Conservation (phyloP, 257 asterid genomes). For the Salvia miltiorrhiza region DNA sequence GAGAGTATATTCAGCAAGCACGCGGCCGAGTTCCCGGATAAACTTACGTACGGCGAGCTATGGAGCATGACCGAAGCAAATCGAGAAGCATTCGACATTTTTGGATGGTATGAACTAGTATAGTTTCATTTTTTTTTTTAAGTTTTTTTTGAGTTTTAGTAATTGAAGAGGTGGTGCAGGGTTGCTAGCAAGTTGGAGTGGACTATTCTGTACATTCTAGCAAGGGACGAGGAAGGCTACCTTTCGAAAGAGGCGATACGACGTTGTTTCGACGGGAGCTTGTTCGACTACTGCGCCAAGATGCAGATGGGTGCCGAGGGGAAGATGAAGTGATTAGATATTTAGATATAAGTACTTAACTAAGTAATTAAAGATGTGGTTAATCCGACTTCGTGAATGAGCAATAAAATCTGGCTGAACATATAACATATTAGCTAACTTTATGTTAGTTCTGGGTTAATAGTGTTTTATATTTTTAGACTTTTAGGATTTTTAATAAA, state of each 20-base stretch:
- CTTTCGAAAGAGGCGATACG: constrained; percentile 82
- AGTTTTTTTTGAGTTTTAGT: too few species aligned
- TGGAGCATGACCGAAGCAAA: constrained; percentile 77
- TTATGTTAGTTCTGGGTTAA: too few species aligned
- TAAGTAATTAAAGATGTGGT: too few species aligned
- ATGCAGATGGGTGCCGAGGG: constrained; percentile 38
- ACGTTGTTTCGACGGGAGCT: constrained; percentile 77
- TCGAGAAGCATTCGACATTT: constrained; percentile 49
- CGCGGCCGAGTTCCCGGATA: constrained; percentile 53
- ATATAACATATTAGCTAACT: too few species aligned
- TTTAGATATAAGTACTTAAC: too few species aligned
- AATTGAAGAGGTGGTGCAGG: constrained; percentile 31
- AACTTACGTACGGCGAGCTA: constrained; percentile 61
- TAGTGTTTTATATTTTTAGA: too few species aligned
- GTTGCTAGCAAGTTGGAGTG: constrained; percentile 61
- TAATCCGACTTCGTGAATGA: too few species aligned
- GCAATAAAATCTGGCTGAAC: too few species aligned
- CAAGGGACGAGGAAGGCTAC: constrained; percentile 71
- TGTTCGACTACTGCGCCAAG: constrained; percentile 81
- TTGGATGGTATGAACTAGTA: constrained; percentile 48
- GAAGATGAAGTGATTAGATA: constrained; percentile 26
- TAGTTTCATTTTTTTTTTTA: too few species aligned
- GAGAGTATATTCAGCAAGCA: constrained; percentile 87
- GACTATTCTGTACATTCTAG: constrained; percentile 56
- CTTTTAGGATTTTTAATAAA: too few species aligned